These are phyloP conservation scores for sweet orange (Citrus sinensis) DNA, from an alignment of 345 rosid genomes.

Conservation along the genomic window DNA sequence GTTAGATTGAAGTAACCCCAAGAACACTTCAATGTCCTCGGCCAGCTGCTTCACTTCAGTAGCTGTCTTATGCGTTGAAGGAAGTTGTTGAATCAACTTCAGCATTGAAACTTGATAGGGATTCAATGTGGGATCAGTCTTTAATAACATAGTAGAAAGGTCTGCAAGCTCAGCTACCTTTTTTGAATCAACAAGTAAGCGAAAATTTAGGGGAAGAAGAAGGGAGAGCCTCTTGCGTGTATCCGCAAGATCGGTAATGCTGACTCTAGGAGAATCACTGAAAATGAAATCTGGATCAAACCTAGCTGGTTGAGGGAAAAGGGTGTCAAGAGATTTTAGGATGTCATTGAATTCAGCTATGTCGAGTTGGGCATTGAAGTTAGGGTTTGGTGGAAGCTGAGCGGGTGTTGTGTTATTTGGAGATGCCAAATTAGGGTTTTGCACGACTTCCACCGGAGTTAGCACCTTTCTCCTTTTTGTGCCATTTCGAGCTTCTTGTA, in stretches of 20 bases:
- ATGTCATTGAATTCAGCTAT: background rate
- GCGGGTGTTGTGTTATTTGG: no score
- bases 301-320: background rate
- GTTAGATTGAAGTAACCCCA: background rate
- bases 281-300: background rate
- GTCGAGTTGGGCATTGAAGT: background rate
- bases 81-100: background rate
- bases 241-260: background rate
- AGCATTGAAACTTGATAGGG: background rate
- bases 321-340: background rate
- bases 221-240: background rate
- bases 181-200: background rate
- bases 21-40: background rate
- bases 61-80: background rate
- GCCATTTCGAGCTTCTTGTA: no score
- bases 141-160: background rate
- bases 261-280: background rate
- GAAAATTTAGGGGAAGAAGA: background rate
- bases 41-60: background rate
- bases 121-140: background rate
- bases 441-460: no score
- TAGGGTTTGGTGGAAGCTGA: no score
- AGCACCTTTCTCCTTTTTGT: no score
- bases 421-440: no score
- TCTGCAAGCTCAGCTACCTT: background rate